phyloP scores from a whole-genome alignment of 1,284 basidiomycete species.

The Pascua guehoae region DNA sequence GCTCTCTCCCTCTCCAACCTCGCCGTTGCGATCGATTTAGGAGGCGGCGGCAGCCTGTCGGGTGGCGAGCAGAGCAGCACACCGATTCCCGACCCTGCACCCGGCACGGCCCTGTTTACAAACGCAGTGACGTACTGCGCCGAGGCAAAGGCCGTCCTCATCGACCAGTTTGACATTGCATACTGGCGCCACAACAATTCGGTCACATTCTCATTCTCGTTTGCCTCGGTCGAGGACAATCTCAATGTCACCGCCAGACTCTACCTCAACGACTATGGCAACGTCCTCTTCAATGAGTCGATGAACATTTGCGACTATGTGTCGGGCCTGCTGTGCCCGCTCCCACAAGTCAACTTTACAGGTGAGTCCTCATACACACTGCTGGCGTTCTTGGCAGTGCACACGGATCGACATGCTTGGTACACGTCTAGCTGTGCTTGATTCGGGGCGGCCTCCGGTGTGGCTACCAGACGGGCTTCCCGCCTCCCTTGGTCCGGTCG shows the following conservation, averaged over 20 bases:
- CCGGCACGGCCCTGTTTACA: constrained; percentile 51
- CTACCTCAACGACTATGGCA: constrained; percentile 76
- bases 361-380: constrained; percentile 50
- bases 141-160: constrained; percentile 70
- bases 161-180: constrained; percentile 73
- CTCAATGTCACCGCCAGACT: constrained; percentile 75
- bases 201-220: constrained; percentile 37
- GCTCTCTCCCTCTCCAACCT: too few species aligned
- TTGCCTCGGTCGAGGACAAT: constrained; percentile 55
- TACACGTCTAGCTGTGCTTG: not conserved
- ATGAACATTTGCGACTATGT: constrained; percentile 69
- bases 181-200: constrained; percentile 51
- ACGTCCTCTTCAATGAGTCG: constrained; percentile 69
- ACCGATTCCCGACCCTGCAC: not conserved
- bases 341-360: constrained; percentile 80
- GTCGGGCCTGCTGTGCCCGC: constrained; percentile 74
- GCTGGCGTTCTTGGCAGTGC: not conserved
- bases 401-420: not conserved
- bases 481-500: not conserved
- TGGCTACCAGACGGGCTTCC: too few species aligned
- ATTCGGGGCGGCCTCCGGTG: too few species aligned
- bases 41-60: too few species aligned
- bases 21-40: too few species aligned
- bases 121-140: constrained; percentile 84
- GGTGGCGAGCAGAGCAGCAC: too few species aligned